A percentile compares a stretch with the other conserved stretches of the same genome.
phyloP scores from a whole-genome alignment of 2,329 filamentous ascomycete genomes.

The Aspergillus sp. region DNA sequence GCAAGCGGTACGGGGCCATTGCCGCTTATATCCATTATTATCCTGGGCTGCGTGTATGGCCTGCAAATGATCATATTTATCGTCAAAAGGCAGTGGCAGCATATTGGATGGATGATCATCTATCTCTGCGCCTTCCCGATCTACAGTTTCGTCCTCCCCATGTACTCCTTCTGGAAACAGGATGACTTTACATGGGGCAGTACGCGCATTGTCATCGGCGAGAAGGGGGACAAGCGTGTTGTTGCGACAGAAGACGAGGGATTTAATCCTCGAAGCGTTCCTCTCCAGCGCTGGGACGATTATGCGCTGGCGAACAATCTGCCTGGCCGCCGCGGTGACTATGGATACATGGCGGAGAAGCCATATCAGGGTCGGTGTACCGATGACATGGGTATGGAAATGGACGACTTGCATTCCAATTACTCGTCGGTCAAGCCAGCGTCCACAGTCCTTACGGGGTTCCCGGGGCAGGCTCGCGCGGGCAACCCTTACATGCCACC shows the following conservation, averaged over 20 bases:
- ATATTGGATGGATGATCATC: slow-evolving; percentile 99
- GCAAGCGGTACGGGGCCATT: slow-evolving; percentile 62
- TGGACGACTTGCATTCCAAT: slow-evolving; percentile 95
- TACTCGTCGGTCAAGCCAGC: slow-evolving; percentile 86
- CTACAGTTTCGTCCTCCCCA: slow-evolving; percentile 78
- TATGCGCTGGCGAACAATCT: slow-evolving; percentile 81
- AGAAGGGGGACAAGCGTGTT: slow-evolving; percentile 84
- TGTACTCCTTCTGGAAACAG: slow-evolving; percentile 99
- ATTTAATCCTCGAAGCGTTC: slow-evolving; percentile 87
- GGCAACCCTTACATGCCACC: slow-evolving; percentile 65
- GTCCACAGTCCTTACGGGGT: slow-evolving; percentile 77
- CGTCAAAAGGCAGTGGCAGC: slow-evolving; percentile 94
- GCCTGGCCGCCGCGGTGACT: slow-evolving; percentile 73
- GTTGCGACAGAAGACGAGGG: slow-evolving; percentile 72
- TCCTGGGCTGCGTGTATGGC: slow-evolving; percentile 87
- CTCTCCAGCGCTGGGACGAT: slow-evolving; percentile 93
- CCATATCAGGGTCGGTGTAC: slow-evolving; percentile 53
- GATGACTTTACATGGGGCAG: slow-evolving; percentile 99
- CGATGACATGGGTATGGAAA: slow-evolving; percentile 70
- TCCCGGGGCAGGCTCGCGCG: slow-evolving; percentile 54
- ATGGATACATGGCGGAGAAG: slow-evolving; percentile 54
- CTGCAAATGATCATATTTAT: slow-evolving; percentile 95
- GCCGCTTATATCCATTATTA: slow-evolving; percentile 76
- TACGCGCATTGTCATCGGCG: slow-evolving; percentile 91
- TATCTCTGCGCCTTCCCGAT: slow-evolving; percentile 94